Conservation (phyloP, 495 filamentous ascomycete species). For the Annulohypoxylon nitens region DNA sequence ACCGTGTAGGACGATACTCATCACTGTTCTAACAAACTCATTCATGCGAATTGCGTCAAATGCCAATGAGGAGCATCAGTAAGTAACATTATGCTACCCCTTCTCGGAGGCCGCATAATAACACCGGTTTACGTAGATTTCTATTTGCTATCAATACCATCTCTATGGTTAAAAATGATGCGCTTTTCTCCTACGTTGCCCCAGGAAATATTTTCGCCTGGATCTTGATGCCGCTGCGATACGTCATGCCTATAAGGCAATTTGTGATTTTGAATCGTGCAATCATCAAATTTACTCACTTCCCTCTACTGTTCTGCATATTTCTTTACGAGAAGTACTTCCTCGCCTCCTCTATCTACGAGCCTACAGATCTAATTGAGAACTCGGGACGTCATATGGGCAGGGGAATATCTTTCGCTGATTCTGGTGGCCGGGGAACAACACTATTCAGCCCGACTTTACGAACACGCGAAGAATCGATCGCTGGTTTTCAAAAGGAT, state of each 20-base stretch:
- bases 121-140: constrained; percentile 63
- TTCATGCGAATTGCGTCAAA: constrained; percentile 95
- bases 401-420: constrained; percentile 68
- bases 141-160: constrained; percentile 94
- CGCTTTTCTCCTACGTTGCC: constrained; percentile 90
- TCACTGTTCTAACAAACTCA: constrained; percentile 92
- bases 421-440: constrained; percentile 58
- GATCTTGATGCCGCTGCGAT: constrained; percentile 83
- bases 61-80: constrained; percentile 90
- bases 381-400: constrained; percentile 52
- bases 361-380: constrained; percentile 79
- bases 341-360: constrained; percentile 76
- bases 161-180: constrained; percentile 96
- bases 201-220: constrained; percentile 91
- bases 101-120: constrained; percentile 2
- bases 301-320: constrained; percentile 85
- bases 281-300: constrained; percentile 90
- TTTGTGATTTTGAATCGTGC: constrained; percentile 86
- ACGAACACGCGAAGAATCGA: constrained; percentile 81
- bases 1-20: constrained; percentile 75
- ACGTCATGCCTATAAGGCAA: constrained; percentile 78
- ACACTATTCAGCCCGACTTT: constrained; percentile 77
- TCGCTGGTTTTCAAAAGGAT: constrained; percentile 88
- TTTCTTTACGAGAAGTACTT: constrained; percentile 86
- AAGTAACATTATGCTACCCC: constrained; percentile 24